phyloP scores from a whole-genome alignment of 257 asterid genomes.

The Cynanchum wilfordii region DNA sequence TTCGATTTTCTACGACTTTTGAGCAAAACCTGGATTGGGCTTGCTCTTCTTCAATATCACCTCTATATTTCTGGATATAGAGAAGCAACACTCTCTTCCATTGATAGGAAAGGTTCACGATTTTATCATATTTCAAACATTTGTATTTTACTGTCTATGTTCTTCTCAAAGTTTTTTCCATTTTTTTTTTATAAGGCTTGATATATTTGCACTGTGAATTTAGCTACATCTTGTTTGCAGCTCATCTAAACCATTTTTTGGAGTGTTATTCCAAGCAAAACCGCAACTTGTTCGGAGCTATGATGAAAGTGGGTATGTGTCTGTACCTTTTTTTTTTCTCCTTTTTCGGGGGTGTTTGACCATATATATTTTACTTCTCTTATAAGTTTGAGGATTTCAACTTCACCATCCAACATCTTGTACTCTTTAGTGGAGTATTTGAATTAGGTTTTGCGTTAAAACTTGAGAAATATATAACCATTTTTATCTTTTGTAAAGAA shows the following conservation, averaged over 20 bases:
- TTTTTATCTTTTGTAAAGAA: neutral
- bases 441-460: neutral
- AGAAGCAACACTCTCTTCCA: neutral
- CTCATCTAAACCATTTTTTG: constrained; percentile 87
- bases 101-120: neutral
- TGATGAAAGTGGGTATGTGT: constrained; percentile 60
- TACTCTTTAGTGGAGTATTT: neutral
- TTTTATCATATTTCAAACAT: neutral
- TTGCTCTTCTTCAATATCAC: neutral
- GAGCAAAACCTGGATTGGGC: neutral
- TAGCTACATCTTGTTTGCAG: constrained; percentile 43
- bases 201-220: neutral
- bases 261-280: constrained; percentile 58
- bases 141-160: neutral
- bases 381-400: too few species aligned
- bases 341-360: neutral
- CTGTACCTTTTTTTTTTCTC: neutral
- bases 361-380: neutral
- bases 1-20: neutral
- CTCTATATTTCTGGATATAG: neutral
- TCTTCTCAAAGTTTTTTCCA: neutral
- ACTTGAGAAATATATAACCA: neutral
- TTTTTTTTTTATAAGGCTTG: neutral
- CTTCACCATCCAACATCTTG: neutral
- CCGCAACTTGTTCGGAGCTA: constrained; percentile 58